Evolutionary conservation across 768 basidiomycete genomes (phyloP).

Genomic region (Dictyophora rubrovolvata): DNA sequence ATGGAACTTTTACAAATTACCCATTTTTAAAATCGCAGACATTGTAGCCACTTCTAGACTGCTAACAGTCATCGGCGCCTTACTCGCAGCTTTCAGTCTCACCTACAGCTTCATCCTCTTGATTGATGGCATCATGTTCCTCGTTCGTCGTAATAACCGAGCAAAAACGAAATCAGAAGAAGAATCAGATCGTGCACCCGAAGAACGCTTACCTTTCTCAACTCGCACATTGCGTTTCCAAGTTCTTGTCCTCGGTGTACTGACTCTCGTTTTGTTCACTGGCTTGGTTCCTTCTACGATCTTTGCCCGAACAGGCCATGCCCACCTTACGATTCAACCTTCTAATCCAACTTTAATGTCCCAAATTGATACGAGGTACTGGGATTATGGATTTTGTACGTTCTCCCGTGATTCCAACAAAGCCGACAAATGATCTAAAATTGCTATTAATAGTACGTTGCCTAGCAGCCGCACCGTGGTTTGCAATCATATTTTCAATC

Average conservation of each 20-base stretch:
- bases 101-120: slow-evolving; percentile 1
- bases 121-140: not conserved
- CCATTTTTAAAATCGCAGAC: slow-evolving; percentile 1
- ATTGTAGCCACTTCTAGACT: slow-evolving; percentile 4
- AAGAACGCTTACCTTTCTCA: slow-evolving; percentile 5
- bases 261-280: slow-evolving; percentile 5
- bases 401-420: not conserved
- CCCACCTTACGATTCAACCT: slow-evolving; percentile 4
- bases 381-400: slow-evolving; percentile 13
- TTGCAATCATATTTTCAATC: slow-evolving; percentile 7
- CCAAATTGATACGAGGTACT: slow-evolving; percentile 6
- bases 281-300: slow-evolving; percentile 11
- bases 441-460: slow-evolving; percentile 6
- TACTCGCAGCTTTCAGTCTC: not conserved
- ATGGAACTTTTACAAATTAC: not conserved
- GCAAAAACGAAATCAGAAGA: not conserved
- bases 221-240: slow-evolving; percentile 7
- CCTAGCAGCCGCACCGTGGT: slow-evolving; percentile 13
- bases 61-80: slow-evolving; percentile 2
- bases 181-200: not conserved
- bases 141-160: not conserved
- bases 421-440: not conserved
- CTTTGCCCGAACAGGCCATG: slow-evolving; percentile 7
- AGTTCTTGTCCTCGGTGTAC: slow-evolving; percentile 5
- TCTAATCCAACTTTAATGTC: not conserved